Percentiles rank a stretch among this genome's conserved stretches.
Evolutionary conservation across 768 basidiomycete genomes (phyloP).

Genomic region (Tylopilus intermedius): DNA sequence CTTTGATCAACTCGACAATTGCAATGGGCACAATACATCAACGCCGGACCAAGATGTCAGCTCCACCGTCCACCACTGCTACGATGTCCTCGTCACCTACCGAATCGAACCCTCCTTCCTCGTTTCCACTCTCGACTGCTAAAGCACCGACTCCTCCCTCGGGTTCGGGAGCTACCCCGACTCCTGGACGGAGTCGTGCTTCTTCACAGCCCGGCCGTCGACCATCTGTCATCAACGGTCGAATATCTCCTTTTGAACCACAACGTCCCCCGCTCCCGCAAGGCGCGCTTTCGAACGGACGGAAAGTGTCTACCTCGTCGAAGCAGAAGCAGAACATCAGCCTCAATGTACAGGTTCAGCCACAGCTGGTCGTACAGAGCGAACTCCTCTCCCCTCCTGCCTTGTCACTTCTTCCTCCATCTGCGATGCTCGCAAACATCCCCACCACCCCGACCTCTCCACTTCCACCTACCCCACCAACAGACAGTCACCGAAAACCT

Average conservation of each 20-base stretch:
- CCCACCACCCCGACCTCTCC: constrained; percentile 77
- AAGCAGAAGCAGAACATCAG: constrained; percentile 47
- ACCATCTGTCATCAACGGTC: constrained; percentile 52
- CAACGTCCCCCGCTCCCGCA: constrained; percentile 51
- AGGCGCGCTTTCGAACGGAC: constrained; percentile 37
- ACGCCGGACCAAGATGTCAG: constrained; percentile 61
- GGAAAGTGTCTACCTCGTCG: constrained; percentile 61
- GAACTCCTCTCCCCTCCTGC: constrained; percentile 42
- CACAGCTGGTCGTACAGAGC: constrained; percentile 47
- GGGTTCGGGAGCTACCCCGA: constrained; percentile 33
- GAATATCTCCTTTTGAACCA: constrained; percentile 47
- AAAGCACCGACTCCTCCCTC: constrained; percentile 37
- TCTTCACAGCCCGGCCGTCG: constrained; percentile 75
- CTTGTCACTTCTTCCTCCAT: constrained; percentile 39
- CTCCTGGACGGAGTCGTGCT: constrained; percentile 54
- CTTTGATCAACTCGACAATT: constrained; percentile 56
- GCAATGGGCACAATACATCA: constrained; percentile 63
- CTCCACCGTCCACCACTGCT: constrained; percentile 41
- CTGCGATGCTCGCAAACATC: constrained; percentile 49
- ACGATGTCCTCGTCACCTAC: constrained; percentile 30
- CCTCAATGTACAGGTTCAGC: constrained; percentile 43
- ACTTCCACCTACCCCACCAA: constrained; percentile 66
- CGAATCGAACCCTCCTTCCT: constrained; percentile 35
- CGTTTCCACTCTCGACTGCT: constrained; percentile 29
- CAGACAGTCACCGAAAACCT: constrained; percentile 73